These are phyloP conservation scores for Polychaeton citri DNA, from an alignment of 2,329 filamentous ascomycete genomes.

Conservation along the genomic window DNA sequence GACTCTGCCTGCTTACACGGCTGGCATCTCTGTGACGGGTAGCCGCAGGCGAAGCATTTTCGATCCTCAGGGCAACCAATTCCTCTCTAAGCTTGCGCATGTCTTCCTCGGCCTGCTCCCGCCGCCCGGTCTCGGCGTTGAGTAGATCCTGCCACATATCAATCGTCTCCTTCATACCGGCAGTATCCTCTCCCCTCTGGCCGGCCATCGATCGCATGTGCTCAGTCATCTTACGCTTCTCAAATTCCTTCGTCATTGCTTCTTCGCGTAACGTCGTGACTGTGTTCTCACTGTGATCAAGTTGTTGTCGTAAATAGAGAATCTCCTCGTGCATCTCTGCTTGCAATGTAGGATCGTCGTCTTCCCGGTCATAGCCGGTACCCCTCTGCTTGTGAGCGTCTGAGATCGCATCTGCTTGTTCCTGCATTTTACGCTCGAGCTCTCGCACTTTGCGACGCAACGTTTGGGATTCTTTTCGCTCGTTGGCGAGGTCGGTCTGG, in stretches of 20 bases:
- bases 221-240: slow-evolving; percentile 76
- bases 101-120: slow-evolving; percentile 84
- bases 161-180: slow-evolving; percentile 31
- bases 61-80: slow-evolving; percentile 40
- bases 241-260: slow-evolving; percentile 62
- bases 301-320: slow-evolving; percentile 65
- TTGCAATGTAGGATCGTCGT: slow-evolving; percentile 27
- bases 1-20: slow-evolving; percentile 23
- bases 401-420: slow-evolving; percentile 39
- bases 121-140: slow-evolving; percentile 76
- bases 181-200: slow-evolving; percentile 15
- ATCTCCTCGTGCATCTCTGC: slow-evolving; percentile 73
- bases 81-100: slow-evolving; percentile 75
- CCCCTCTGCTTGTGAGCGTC: slow-evolving; percentile 32
- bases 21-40: slow-evolving; percentile 26
- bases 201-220: slow-evolving; percentile 51
- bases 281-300: slow-evolving; percentile 72
- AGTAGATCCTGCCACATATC: slow-evolving; percentile 94
- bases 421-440: slow-evolving; percentile 63
- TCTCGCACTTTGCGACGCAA: slow-evolving; percentile 72
- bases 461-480: slow-evolving; percentile 81
- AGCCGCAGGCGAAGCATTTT: slow-evolving; percentile 27
- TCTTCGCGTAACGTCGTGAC: slow-evolving; percentile 74
- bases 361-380: slow-evolving; percentile 10
- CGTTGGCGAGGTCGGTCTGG: slow-evolving; percentile 75